These are phyloP conservation scores for Fusarium sp. DNA, from an alignment of 2,329 filamentous ascomycete genomes.

Conservation along the genomic window DNA sequence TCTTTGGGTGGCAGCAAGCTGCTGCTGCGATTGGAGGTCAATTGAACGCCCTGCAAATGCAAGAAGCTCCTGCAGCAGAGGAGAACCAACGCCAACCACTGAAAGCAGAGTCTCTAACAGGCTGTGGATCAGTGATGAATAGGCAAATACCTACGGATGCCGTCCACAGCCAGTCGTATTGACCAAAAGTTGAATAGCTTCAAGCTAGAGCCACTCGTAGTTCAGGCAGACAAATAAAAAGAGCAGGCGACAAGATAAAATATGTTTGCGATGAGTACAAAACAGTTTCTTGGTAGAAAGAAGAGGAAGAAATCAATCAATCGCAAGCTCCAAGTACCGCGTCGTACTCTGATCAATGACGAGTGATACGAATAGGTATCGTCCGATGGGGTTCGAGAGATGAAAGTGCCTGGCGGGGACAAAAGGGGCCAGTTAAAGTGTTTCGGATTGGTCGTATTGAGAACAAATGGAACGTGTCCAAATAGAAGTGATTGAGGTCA, in stretches of 20 bases:
- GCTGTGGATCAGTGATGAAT: conserved; percentile 16
- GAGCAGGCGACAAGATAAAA: neutral
- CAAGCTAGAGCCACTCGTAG: conserved; percentile 9
- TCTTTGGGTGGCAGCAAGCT: conserved; percentile 18
- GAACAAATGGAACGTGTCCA: conserved; percentile 17
- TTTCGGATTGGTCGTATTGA: conserved; percentile 31
- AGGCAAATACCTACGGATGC: conserved; percentile 1
- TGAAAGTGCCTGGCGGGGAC: conserved; percentile 26
- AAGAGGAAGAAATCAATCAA: conserved; percentile 1
- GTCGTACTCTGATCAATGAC: conserved; percentile 24
- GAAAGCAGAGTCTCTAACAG: neutral
- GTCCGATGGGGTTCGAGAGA: conserved; percentile 32
- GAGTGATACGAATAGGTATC: conserved; percentile 7
- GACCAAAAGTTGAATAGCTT: conserved; percentile 13
- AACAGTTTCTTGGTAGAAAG: conserved; percentile 1
- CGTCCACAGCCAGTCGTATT: conserved; percentile 5
- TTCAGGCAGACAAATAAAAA: conserved; percentile 11
- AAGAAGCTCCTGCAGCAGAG: conserved; percentile 36
- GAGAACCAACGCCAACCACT: conserved; percentile 13
- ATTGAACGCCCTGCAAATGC: conserved; percentile 17
- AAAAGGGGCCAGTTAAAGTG: conserved; percentile 25
- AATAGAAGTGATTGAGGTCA: conserved; percentile 10
- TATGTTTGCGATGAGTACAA: neutral
- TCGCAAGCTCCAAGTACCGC: neutral
- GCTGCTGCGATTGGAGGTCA: conserved; percentile 40